phyloP scores from a whole-genome alignment of 2,329 filamentous ascomycete genomes.

The Xylaria polymorpha region DNA sequence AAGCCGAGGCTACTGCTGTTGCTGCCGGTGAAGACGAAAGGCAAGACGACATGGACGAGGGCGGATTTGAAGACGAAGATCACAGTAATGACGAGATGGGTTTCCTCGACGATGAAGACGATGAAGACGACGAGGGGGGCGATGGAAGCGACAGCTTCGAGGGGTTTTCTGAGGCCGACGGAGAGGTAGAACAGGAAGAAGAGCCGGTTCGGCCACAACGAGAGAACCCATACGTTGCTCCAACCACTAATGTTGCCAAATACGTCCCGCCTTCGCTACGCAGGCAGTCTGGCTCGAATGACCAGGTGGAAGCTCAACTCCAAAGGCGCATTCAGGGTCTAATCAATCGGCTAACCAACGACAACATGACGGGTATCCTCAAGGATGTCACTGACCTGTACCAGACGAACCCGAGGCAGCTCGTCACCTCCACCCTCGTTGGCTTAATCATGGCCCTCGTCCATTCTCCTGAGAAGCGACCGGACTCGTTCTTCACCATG shows the following conservation, averaged over 20 bases:
- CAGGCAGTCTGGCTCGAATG: conserved; percentile 69
- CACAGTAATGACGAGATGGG: neutral
- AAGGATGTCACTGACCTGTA: conserved; percentile 87
- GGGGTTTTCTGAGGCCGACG: conserved; percentile 54
- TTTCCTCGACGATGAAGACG: conserved; percentile 42
- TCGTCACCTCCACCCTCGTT: conserved; percentile 84
- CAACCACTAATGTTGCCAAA: conserved; percentile 70
- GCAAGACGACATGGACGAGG: conserved; percentile 35
- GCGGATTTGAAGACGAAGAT: conserved; percentile 49
- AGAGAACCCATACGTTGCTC: conserved; percentile 92
- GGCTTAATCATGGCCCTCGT: conserved; percentile 83
- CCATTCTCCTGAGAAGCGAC: conserved; percentile 79
- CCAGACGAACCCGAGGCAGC: conserved; percentile 83
- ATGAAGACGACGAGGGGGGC: conserved; percentile 47
- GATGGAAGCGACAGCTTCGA: conserved; percentile 56
- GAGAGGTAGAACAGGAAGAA: conserved; percentile 40
- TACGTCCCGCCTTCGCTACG: conserved; percentile 91
- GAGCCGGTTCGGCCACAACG: conserved; percentile 61
- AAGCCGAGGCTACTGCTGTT: conserved; percentile 52
- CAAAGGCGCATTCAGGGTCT: conserved; percentile 86
- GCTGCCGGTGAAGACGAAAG: conserved; percentile 47
- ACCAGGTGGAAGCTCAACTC: conserved; percentile 75
- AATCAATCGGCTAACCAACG: conserved; percentile 91
- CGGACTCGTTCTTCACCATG: conserved; percentile 90
- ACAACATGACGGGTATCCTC: conserved; percentile 87